Evolutionary conservation across 2,329 filamentous ascomycete genomes (phyloP), one percentile per base, ranked within the genome.

Genomic region (Monilinia vaccinii-corymbosi): DNA sequence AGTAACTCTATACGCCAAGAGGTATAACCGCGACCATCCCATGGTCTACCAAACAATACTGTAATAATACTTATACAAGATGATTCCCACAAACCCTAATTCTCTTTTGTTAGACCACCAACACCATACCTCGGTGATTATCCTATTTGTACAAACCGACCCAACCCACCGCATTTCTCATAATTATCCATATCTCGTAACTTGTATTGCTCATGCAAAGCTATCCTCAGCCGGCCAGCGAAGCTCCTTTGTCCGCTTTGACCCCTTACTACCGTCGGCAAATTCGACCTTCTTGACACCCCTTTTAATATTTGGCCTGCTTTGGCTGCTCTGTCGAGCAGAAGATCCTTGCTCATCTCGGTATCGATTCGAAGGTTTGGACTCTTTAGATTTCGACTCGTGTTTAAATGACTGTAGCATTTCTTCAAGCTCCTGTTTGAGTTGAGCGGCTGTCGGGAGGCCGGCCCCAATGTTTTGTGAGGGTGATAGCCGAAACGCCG

Each of bases 151-250:
- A 63, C 63, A 61, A 61, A 50, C 50, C 49, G 56, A 60, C 36
- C 57, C 60, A 50, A 61, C 55, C 40, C 60, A 61, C 52, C 55
- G 60, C 53, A 60, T 56, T 40, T 62, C 59, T 63, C 60, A 61
- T 53, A 21, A 53, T 61, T 44, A 62, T 60, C 52, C 51, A 58
- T 63, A 57, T 63, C 52, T 56, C 38, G 21, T 59, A 36, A 46
- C 48, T 32, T 23, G 9, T 44, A 16, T 13, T 40, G 14, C 56
- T 65, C 61, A 71, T 38, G 68, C 70, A 65, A 71, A 71, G 51
- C 68, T 70, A 56, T 71, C 69, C 62, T 71, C 70, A 44, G 64
- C 69, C 23, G 56, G 61, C 70, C 69, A 71, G 36, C 62, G 60
- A 31, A 64, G 61, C 18, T 60, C 60, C 25, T 25, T 47, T 9